These are phyloP conservation scores for Tricholoma sp. DNA, from an alignment of 768 basidiomycete genomes.

Conservation along the genomic window DNA sequence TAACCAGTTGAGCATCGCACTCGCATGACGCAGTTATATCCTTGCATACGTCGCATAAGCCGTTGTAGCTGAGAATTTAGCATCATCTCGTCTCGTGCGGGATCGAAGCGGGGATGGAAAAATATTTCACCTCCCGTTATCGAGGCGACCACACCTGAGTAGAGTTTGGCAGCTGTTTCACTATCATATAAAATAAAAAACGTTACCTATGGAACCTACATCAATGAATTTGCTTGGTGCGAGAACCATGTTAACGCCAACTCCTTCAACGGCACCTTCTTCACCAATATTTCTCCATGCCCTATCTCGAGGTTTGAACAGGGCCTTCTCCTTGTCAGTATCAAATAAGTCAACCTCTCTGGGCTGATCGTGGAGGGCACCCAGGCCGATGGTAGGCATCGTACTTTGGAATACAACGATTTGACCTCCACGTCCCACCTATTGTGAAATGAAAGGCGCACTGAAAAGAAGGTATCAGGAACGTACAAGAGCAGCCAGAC, in stretches of 20 bases:
- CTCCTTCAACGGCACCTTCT: slow-evolving; percentile 83
- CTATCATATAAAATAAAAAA: not conserved
- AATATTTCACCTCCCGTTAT: slow-evolving; percentile 87
- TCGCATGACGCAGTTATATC: slow-evolving; percentile 73
- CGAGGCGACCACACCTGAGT: slow-evolving; percentile 57
- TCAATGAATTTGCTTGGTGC: slow-evolving; percentile 79
- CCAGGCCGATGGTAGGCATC: slow-evolving; percentile 66
- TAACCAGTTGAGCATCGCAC: slow-evolving; percentile 84
- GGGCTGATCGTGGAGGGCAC: slow-evolving; percentile 52
- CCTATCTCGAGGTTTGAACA: slow-evolving; percentile 76
- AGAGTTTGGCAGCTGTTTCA: not conserved
- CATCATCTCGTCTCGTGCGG: slow-evolving; percentile 54
- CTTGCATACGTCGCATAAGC: slow-evolving; percentile 63
- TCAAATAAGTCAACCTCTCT: slow-evolving; percentile 69
- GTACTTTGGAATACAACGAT: slow-evolving; percentile 66
- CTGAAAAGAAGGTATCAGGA: not conserved
- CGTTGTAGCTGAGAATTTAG: slow-evolving; percentile 75
- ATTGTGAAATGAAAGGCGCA: slow-evolving; percentile 2
- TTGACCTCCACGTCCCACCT: slow-evolving; percentile 75
- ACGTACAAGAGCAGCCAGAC: slow-evolving; percentile 68
- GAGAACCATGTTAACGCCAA: slow-evolving; percentile 87
- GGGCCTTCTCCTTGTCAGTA: slow-evolving; percentile 77
- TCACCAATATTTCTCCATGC: slow-evolving; percentile 82
- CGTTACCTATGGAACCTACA: slow-evolving; percentile 75
- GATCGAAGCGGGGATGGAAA: slow-evolving; percentile 87